These are phyloP conservation scores for Neonectria punicea DNA, from an alignment of 2,329 filamentous ascomycete genomes.

Conservation along the genomic window DNA sequence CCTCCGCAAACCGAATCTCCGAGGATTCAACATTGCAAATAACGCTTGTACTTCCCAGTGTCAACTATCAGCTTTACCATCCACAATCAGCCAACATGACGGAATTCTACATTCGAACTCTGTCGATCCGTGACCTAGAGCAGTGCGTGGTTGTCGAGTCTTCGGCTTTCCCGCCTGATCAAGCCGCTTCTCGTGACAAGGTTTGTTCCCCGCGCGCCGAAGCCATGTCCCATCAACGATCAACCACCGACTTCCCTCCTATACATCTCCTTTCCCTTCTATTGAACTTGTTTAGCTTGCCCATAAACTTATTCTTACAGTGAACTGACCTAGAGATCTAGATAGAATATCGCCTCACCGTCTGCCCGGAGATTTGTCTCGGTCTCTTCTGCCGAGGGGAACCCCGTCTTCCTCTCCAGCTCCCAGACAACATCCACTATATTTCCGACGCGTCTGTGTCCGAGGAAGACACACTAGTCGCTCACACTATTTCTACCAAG, in stretches of 20 bases:
- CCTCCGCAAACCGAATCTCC: background rate
- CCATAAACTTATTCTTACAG: too few relatives aligned
- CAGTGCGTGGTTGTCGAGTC: conserved; percentile 39
- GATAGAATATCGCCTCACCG: conserved; percentile 45
- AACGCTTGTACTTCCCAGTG: background rate
- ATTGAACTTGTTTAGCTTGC: too few relatives aligned
- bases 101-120: conserved; percentile 39
- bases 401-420: conserved; percentile 3
- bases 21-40: background rate
- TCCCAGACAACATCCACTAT: conserved; percentile 26
- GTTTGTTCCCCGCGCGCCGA: conserved; percentile 27
- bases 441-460: background rate
- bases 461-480: conserved; percentile 35
- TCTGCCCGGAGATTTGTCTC: conserved; percentile 42
- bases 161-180: conserved; percentile 43
- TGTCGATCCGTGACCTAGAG: conserved; percentile 40
- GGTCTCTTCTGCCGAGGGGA: conserved; percentile 37
- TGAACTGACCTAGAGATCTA: conserved; percentile 16
- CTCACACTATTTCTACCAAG: conserved; percentile 44
- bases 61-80: background rate
- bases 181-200: conserved; percentile 45
- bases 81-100: conserved; percentile 19
- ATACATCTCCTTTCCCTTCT: too few relatives aligned
- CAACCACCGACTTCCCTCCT: background rate
- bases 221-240: too few relatives aligned